Base-by-base conservation (phyloP, 2,329 filamentous ascomycete genomes). In the Chaetomium globosum region DNA sequence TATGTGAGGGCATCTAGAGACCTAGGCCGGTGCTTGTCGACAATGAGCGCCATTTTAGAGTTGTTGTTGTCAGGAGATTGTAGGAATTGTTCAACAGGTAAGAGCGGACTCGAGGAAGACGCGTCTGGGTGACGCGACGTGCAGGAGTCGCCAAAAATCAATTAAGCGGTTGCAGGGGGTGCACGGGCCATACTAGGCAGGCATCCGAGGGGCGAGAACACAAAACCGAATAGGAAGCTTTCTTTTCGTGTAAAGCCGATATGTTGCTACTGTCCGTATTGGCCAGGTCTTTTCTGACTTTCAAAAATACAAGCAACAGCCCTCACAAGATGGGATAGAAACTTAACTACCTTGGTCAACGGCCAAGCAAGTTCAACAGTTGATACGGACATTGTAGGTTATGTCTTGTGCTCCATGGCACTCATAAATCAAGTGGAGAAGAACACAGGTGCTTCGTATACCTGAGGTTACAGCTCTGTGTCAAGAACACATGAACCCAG, bases 1-100 rank as follows among this genome's bases (percentile, higher is more conserved):
- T 98, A 99, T 72, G 90, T 92, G 66, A 97, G 84, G 64, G 84
- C 80, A 67, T 94, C 90, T 0, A 95, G 85, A 36, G 88, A 90
- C 68, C 89, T 85, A 5, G 91, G 91, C 30, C 87, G 82, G 73
- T 90, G 87, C 72, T 90, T 90, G 74, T 90, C 88, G 66, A 90
- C 87, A 70, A 90, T 88, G 68, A 91, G 84, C 57, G 87, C 86
- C 86, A 89, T 89, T 26, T 66, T 77, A 62, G 68, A 62, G 59
- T 26, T 54, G 48, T 48, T 28, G 46, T 46, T 9, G 48, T 23
- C 36, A 28, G 0, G n/a, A 30, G 30, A n/a, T 59, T 19, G 36
- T 4, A 30, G 30, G 46, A 52, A 53, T 48, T 43, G 31, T 28
- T 26, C 4, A 21, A 30, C n/a, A 54, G 33, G 60, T 49, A 36